Conservation (phyloP, 2,329 filamentous ascomycete species). For the Clonostachys rhizophaga region DNA sequence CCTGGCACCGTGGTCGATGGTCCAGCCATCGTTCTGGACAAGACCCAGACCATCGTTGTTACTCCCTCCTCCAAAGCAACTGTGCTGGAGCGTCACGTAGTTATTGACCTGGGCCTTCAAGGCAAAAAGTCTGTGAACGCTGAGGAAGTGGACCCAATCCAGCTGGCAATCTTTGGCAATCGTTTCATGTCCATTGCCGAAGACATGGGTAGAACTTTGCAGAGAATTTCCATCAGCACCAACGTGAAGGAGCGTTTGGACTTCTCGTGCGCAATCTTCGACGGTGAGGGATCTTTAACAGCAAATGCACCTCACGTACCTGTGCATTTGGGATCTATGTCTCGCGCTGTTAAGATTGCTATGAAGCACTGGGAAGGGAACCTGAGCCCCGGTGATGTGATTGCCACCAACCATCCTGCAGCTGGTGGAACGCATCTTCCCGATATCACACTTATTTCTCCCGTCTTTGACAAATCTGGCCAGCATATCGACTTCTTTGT, state of each 20-base stretch:
- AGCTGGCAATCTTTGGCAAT: background rate
- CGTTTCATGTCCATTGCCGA: background rate
- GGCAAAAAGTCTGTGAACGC: conserved; percentile 8
- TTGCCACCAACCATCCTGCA: conserved; percentile 60
- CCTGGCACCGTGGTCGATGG: background rate
- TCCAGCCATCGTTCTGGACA: conserved; percentile 3
- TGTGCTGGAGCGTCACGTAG: conserved; percentile 1
- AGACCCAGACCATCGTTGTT: conserved; percentile 3
- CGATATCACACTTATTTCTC: conserved; percentile 15
- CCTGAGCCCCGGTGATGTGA: conserved; percentile 67
- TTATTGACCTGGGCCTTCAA: background rate
- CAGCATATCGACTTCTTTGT: conserved; percentile 26
- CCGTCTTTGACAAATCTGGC: conserved; percentile 14
- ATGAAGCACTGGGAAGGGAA: conserved; percentile 36
- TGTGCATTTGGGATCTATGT: background rate
- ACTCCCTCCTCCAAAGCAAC: background rate
- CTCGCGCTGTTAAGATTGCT: background rate
- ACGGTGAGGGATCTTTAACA: conserved; percentile 65
- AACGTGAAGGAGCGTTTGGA: conserved; percentile 78
- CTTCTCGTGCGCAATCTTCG: conserved; percentile 75
- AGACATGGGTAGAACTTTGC: conserved; percentile 14
- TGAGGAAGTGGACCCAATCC: conserved; percentile 38
- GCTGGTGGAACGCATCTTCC: conserved; percentile 28
- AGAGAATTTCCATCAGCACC: conserved; percentile 67
- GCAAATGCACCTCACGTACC: background rate